Base-by-base conservation (phyloP, 371 early-diverging fungal species). In the Mortierella sp. region DNA sequence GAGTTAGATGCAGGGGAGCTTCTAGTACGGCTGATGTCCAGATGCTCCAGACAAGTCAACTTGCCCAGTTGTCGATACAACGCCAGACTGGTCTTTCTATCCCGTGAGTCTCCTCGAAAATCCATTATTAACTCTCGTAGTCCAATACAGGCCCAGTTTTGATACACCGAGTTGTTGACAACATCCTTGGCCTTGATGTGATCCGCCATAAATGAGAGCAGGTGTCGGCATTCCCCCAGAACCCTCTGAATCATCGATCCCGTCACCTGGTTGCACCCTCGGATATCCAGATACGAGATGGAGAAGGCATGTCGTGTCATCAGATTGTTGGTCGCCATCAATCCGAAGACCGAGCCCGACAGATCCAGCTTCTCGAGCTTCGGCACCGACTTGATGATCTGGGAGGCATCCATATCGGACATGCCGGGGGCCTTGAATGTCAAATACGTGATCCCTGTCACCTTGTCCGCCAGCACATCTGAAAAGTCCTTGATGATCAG, bases 261-360 rank as follows among this genome's bases (percentile, higher is more conserved):
- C n/a, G 72, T 61, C 44, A 66, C 31, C 17, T 52, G 52, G 2
- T 19, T 6, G 49, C 72, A 72, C 19, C 28, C 27, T 15, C 67
- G 61, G 47, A 72, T 27, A 32, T 72, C 67, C 31, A 72, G 50
- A 34, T 57, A 48, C 4, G 66, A 28, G 14, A 72, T 42, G 0
- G 67, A 46, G 15, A 50, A 42, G 8, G 28, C 48, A 21, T 72
- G 72, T 34, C 50, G 54, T 1, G 52, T 56, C 9, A 54, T 61
- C 31, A 72, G 21, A 30, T 52, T 34, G 46, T 72, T 72, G 62
- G 61, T 66, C 24, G 72, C 53, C 61, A 72, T 57, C 28, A 72
- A 28, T 11, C 72, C 72, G 50, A 72, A 72, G n/a, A 39, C 31
- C 12, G 53, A 47, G 7, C 46, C 49, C 3, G 72, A 46, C 6